These are phyloP conservation scores for Aureobasidium melanogenum DNA, from an alignment of 2,329 filamentous ascomycete species.

Conservation along the genomic window DNA sequence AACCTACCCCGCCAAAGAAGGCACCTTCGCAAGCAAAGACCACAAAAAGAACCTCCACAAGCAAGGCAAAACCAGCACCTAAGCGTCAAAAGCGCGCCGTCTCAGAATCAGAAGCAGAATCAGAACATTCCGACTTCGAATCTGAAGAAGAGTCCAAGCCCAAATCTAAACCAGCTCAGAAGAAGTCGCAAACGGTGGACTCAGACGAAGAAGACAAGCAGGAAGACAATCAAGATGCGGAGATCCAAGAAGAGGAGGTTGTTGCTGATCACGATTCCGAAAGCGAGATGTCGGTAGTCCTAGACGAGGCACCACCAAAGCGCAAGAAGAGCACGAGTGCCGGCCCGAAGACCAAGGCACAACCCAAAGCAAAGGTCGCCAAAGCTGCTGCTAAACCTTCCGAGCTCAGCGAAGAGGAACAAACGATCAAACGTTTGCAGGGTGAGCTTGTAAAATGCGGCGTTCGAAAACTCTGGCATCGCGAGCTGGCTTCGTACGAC, in stretches of 20 bases:
- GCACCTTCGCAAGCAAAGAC: not conserved
- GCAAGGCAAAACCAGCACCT: not conserved
- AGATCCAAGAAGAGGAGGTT: constrained; percentile 14
- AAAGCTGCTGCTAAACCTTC: constrained; percentile 21
- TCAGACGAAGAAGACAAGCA: not conserved
- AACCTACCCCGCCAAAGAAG: constrained; percentile 2
- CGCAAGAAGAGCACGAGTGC: constrained; percentile 30
- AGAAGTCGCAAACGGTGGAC: not conserved
- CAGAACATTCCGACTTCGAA: constrained; percentile 9
- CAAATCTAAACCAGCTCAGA: not conserved
- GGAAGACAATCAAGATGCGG: not conserved
- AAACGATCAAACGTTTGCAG: constrained; percentile 71
- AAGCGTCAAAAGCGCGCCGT: constrained; percentile 11
- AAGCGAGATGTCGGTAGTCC: constrained; percentile 63
- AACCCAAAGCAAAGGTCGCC: constrained; percentile 35
- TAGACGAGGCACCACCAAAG: constrained; percentile 62
- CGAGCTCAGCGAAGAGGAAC: no score
- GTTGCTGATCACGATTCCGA: constrained; percentile 27
- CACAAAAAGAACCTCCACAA: not conserved
- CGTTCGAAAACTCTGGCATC: constrained; percentile 82
- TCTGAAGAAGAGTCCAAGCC: constrained; percentile 7
- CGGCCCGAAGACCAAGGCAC: constrained; percentile 27
- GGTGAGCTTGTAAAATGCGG: constrained; percentile 82
- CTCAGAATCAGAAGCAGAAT: constrained; percentile 11
- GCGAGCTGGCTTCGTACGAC: constrained; percentile 68